These are phyloP conservation scores for Mollisiaceae sp. DNA, from an alignment of 2,329 filamentous ascomycete genomes.

Conservation along the genomic window DNA sequence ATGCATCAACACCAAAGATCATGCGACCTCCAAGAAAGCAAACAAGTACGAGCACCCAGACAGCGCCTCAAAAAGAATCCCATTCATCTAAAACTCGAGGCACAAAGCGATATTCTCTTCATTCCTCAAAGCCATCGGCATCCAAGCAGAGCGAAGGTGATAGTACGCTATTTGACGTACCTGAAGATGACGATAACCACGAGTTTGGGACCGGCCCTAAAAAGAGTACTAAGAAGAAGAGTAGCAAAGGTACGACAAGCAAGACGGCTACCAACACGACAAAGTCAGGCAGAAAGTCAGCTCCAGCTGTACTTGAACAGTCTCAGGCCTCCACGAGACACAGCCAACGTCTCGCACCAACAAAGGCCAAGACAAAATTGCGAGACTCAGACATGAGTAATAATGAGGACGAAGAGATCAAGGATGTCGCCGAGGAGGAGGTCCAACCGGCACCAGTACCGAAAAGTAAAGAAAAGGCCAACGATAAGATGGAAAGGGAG, in stretches of 20 bases:
- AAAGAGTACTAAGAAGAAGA: constrained; percentile 7
- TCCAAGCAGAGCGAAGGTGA: background rate
- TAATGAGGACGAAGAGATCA: constrained; percentile 8
- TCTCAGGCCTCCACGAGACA: background rate
- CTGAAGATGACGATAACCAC: constrained; percentile 8
- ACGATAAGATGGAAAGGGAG: background rate
- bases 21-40: constrained; percentile 1
- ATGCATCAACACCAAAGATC: constrained; percentile 19
- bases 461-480: background rate
- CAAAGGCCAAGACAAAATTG: constrained; percentile 19
- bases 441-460: background rate
- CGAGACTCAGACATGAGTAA: constrained; percentile 11
- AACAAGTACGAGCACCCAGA: background rate
- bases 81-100: background rate
- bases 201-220: background rate
- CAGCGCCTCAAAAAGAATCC: background rate
- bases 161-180: constrained; percentile 9
- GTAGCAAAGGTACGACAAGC: background rate
- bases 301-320: constrained; percentile 14
- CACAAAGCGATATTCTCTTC: constrained; percentile 13
- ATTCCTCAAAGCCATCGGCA: background rate
- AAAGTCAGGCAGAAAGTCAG: constrained; percentile 18
- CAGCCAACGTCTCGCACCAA: constrained; percentile 23
- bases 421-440: background rate
- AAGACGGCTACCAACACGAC: background rate